Evolutionary conservation across 768 basidiomycete species (phyloP).

Genomic region (Leucocoprinus birnbaumii): DNA sequence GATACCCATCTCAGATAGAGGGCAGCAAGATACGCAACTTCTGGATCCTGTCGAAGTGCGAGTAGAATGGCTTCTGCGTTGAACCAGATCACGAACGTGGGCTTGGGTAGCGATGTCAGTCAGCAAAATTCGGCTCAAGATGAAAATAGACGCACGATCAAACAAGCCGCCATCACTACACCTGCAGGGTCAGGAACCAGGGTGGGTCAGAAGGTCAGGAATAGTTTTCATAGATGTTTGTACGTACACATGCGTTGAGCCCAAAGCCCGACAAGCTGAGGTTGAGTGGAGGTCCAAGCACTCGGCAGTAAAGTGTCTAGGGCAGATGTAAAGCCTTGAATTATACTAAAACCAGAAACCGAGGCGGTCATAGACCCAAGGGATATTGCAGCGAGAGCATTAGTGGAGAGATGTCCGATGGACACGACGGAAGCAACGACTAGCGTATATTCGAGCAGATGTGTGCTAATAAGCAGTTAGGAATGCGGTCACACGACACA

Average conservation of each 20-base stretch:
- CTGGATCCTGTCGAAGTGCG: constrained; percentile 73
- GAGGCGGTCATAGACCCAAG: constrained; percentile 73
- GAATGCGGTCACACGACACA: not conserved
- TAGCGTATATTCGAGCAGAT: constrained; percentile 83
- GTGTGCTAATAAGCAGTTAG: constrained; percentile 45
- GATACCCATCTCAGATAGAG: constrained; percentile 75
- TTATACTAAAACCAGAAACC: constrained; percentile 73
- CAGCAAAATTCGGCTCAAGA: constrained; percentile 9
- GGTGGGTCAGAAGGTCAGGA: constrained; percentile 1
- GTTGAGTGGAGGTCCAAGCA: constrained; percentile 90
- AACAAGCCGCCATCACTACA: constrained; percentile 53
- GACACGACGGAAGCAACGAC: constrained; percentile 81
- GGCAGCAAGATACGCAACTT: constrained; percentile 75
- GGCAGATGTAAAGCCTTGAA: constrained; percentile 79
- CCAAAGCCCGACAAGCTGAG: constrained; percentile 87
- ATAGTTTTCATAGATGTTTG: not conserved
- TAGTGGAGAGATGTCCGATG: constrained; percentile 89
- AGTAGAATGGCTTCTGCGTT: constrained; percentile 80
- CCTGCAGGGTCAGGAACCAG: constrained; percentile 30
- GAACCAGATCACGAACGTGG: constrained; percentile 72
- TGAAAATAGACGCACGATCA: constrained; percentile 55
- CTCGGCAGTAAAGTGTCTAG: constrained; percentile 93
- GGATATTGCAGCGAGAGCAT: constrained; percentile 81
- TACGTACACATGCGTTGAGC: constrained; percentile 79
- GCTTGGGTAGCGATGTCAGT: constrained; percentile 35